phyloP scores from a whole-genome alignment of 2,329 filamentous ascomycete species.

The Xenosphaeropsis pyriputrescens region DNA sequence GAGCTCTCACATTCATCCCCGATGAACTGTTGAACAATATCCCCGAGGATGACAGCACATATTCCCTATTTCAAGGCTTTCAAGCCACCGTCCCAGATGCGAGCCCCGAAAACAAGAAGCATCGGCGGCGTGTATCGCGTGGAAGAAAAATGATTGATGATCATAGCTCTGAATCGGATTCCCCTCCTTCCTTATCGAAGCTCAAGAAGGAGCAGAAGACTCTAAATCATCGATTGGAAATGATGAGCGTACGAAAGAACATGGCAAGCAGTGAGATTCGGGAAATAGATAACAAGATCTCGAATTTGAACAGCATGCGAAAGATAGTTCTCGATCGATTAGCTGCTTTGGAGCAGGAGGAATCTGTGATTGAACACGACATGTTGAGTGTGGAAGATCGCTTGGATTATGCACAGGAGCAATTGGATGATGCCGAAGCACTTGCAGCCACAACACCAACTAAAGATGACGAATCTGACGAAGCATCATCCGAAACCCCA shows the following conservation, averaged over 20 bases:
- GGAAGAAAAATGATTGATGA: conserved; percentile 65
- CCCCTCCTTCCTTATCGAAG: conserved; percentile 53
- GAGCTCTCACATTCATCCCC: conserved; percentile 74
- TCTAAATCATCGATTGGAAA: conserved; percentile 75
- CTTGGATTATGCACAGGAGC: conserved; percentile 44
- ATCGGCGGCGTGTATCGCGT: conserved; percentile 54
- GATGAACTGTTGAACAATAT: conserved; percentile 85
- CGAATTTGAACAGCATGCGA: conserved; percentile 85
- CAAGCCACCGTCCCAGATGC: conserved; percentile 70
- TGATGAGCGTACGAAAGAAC: conserved; percentile 85
- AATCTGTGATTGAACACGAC: conserved; percentile 79
- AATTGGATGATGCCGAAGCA: conserved; percentile 42
- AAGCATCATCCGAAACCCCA: conserved; percentile 32
- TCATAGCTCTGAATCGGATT: conserved; percentile 34
- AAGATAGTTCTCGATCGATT: conserved; percentile 80
- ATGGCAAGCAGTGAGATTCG: conserved; percentile 95
- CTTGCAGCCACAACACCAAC: conserved; percentile 35
- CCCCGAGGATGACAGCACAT: conserved; percentile 71
- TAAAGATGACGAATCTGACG: conserved; percentile 29
- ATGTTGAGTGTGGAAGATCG: conserved; percentile 47
- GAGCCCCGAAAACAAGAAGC: conserved; percentile 55
- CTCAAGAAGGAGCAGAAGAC: conserved; percentile 68
- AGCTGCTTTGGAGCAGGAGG: conserved; percentile 78
- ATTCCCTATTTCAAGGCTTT: conserved; percentile 94
- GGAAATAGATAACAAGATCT: conserved; percentile 94